Conservation (phyloP, 148 eudicot genomes). For the Rhododendron mucronatum region DNA sequence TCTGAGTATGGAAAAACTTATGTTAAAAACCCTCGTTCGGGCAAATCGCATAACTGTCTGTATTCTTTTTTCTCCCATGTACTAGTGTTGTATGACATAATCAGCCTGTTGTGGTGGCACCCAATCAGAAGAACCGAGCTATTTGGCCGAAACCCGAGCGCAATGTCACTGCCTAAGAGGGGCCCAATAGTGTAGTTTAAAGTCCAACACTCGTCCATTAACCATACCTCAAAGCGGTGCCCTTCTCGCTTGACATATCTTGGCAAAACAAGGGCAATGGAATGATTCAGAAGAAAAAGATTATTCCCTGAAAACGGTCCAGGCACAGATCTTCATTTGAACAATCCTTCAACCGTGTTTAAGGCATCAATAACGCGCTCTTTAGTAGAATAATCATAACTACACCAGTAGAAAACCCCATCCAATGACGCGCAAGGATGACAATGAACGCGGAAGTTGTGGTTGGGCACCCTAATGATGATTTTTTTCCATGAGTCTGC, state of each 20-base stretch:
- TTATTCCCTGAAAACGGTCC: background rate
- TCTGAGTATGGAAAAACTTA: too few relatives aligned
- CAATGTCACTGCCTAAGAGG: background rate
- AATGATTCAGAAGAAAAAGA: background rate
- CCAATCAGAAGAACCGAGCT: background rate
- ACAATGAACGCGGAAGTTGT: too few relatives aligned
- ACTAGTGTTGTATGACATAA: background rate
- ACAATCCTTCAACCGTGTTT: too few relatives aligned
- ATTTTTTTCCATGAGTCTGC: too few relatives aligned
- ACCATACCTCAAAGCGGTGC: background rate
- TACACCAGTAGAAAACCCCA: background rate
- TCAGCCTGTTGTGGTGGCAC: background rate
- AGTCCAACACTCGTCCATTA: background rate
- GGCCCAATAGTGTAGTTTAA: background rate
- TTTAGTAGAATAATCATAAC: too few relatives aligned
- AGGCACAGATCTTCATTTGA: too few relatives aligned
- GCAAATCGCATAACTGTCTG: too few relatives aligned
- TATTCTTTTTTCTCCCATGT: too few relatives aligned
- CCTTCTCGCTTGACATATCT: too few relatives aligned
- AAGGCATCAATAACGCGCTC: too few relatives aligned
- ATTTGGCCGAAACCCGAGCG: background rate
- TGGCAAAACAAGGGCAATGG: background rate
- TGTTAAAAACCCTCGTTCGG: too few relatives aligned
- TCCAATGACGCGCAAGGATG: background rate
- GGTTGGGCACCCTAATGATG: too few relatives aligned